phyloP scores from a whole-genome alignment of 805 yeast species.

The Candida peoriensis region DNA sequence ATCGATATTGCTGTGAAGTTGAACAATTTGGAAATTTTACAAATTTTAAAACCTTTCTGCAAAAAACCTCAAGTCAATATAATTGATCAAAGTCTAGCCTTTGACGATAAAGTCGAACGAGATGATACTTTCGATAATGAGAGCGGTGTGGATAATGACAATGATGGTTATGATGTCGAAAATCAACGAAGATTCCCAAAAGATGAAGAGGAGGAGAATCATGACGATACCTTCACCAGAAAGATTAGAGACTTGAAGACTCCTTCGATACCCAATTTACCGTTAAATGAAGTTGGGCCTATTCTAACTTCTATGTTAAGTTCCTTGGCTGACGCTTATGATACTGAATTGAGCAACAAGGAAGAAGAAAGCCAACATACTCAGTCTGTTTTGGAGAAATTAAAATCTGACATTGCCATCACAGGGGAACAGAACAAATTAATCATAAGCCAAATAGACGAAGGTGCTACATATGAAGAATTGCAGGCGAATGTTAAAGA shows the following conservation, averaged over 20 bases:
- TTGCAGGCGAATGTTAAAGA: constrained; percentile 10
- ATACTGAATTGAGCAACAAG: constrained; percentile 47
- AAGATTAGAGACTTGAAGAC: too few species aligned
- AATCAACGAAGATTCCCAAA: not conserved
- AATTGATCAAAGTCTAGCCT: too few species aligned
- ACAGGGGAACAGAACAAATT: constrained; percentile 28
- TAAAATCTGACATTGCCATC: constrained; percentile 35
- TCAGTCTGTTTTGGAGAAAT: constrained; percentile 33
- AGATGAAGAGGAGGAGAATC: constrained; percentile 9
- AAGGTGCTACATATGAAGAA: constrained; percentile 17
- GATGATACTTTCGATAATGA: constrained; percentile 6
- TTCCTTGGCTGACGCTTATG: constrained; percentile 48
- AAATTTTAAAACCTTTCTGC: constrained; percentile 37
- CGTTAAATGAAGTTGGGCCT: constrained; percentile 24
- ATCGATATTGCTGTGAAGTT: constrained; percentile 68
- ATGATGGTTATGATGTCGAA: constrained; percentile 4
- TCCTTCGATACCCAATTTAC: constrained; percentile 18
- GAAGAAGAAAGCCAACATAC: constrained; percentile 50
- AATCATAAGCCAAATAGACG: constrained; percentile 21
- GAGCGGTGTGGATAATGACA: constrained; percentile 2
- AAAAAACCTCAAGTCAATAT: constrained; percentile 35
- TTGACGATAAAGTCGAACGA: not conserved
- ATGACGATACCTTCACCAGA: constrained; percentile 1
- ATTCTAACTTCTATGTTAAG: constrained; percentile 33
- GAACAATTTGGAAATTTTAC: constrained; percentile 41